Percentiles rank a stretch among this genome's conserved stretches.
These are phyloP conservation scores for Posidonia australis DNA, from an alignment of 106 monocot genomes.

Conservation along the genomic window DNA sequence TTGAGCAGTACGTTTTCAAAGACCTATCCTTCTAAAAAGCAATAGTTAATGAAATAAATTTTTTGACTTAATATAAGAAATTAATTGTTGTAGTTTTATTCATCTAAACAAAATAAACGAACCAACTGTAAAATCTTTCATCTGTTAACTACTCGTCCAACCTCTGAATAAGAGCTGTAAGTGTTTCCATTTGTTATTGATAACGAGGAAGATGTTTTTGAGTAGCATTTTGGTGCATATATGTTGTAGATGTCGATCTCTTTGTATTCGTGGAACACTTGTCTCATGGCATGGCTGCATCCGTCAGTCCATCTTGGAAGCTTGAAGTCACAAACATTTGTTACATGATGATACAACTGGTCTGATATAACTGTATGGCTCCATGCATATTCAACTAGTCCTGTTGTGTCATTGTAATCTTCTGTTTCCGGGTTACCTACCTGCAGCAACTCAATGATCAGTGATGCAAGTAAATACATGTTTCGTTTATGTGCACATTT, in stretches of 20 bases:
- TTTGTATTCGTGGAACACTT: conserved; percentile 33
- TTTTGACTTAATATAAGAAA: too few species aligned
- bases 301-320: conserved; percentile 28
- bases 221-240: conserved; percentile 63
- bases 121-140: not conserved
- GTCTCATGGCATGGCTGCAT: conserved; percentile 37
- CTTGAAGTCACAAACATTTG: conserved; percentile 46
- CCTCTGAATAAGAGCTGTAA: not conserved
- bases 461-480: too few species aligned
- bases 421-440: conserved; percentile 76
- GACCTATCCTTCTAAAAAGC: too few species aligned
- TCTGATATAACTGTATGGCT: conserved; percentile 77
- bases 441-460: too few species aligned
- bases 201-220: not conserved
- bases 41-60: too few species aligned
- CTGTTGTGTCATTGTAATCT: conserved; percentile 47
- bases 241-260: conserved; percentile 85
- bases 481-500: too few species aligned
- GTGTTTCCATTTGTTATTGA: not conserved
- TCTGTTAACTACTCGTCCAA: too few species aligned
- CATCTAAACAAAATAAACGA: not conserved
- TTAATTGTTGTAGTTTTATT: too few species aligned
- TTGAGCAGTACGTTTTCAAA: too few species aligned
- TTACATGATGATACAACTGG: conserved; percentile 31
- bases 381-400: conserved; percentile 84